Evolutionary conservation across 257 asterid species (phyloP), one percentile per base, ranked within the genome.

Genomic region (Solanum chiquidenum): DNA sequence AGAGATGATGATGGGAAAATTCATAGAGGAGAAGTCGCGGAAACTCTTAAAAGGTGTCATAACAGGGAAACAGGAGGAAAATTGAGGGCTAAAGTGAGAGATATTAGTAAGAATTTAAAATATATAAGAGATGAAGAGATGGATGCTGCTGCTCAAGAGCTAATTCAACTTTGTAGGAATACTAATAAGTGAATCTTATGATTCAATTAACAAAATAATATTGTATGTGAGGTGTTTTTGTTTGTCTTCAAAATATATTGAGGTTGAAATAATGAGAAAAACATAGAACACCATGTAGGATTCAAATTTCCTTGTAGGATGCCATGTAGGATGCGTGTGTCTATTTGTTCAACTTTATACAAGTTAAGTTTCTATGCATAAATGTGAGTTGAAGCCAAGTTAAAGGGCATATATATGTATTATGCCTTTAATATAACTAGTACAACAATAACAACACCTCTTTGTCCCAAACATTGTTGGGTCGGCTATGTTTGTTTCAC

Each of bases 1-100:
- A 92, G 91, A 60, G 91, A 80, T 3, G 90, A n/a, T 1, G 34
- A 76, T 3, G 87, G 93, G 13, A 88, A 68, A 88, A 27, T 88
- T 58, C 37, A 4, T 0, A 79, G 90, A 83, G 91, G 72, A 8
- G 91, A 91, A 83, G 87, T 92, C 7, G 37, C 87, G 0, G 73
- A 35, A 38, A 91, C 85, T 80, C 69, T 92, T 2, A 66, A 42
- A 12, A 13, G 88, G 86, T 4, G 90, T 91, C 13, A 75, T 90
- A n/a, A 21, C 62, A 31, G 92, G 90, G 20, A 74, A 85, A 62
- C 2, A 6, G 93, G 94, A 64, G 87, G 18, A 12, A 35, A 1
- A 3, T 44, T 92, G 77, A 90, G 92, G 79, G 35, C 60, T 13
- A 87, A 29, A 69, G 75, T 83, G 16, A 88, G 71, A 12, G 86